phyloP scores from a whole-genome alignment of 805 yeast species.

The Lachancea nothofagi region DNA sequence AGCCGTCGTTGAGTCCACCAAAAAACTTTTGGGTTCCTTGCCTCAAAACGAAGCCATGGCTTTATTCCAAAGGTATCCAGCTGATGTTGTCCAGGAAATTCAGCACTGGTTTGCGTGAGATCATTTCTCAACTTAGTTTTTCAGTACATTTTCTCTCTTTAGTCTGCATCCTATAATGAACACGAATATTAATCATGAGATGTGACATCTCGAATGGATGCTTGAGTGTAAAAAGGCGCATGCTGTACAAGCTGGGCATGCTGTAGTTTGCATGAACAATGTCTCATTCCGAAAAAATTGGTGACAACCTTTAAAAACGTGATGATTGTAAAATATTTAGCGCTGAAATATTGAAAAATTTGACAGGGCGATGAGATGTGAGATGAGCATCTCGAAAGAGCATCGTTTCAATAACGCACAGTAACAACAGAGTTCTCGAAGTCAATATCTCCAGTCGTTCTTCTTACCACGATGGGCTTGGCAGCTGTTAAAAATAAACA shows the following conservation, averaged over 20 bases:
- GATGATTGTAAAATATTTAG: background rate
- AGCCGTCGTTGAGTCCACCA: conserved; percentile 54
- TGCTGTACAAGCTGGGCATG: no score
- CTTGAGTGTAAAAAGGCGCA: no score
- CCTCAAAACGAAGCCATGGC: conserved; percentile 67
- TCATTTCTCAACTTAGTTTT: background rate
- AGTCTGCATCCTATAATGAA: conserved; percentile 5
- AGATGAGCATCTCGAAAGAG: background rate
- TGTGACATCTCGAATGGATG: background rate
- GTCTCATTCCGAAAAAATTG: no score
- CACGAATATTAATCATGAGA: background rate
- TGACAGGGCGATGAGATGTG: conserved; percentile 16
- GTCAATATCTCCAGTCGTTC: background rate
- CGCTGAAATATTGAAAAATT: conserved; percentile 4
- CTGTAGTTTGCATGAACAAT: no score
- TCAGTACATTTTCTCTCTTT: background rate
- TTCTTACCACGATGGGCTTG: conserved; percentile 63
- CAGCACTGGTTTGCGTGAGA: conserved; percentile 51
- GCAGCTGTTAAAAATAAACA: conserved; percentile 78
- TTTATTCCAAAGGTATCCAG: conserved; percentile 56
- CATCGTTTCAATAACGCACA: no score
- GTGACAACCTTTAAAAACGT: no score
- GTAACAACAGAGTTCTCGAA: background rate
- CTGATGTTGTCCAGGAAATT: conserved; percentile 53
- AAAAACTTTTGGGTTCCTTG: conserved; percentile 54